Base-by-base conservation (phyloP, 768 basidiomycete genomes). In the Lactarius psammicola region DNA sequence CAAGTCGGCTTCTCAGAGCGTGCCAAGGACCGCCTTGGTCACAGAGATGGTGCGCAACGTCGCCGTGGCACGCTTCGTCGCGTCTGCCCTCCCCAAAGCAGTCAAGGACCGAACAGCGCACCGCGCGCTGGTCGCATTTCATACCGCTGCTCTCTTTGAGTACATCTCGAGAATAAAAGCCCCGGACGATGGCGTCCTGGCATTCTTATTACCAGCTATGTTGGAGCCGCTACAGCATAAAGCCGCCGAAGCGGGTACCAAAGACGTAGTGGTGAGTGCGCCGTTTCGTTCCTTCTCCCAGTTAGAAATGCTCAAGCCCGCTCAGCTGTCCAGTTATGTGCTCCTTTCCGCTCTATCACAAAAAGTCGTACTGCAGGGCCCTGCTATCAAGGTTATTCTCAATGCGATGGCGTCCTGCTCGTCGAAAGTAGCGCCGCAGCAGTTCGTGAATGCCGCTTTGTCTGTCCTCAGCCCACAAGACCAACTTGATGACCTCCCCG, bases 51-150 rank as follows among this genome's bases (percentile, higher is more conserved):
- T 87, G 4, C 82, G 82, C 65, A 86, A 87, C 60, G 76, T 82
- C 23, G 88, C 90, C 34, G 77, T 94, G 5, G 84, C 94, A 5
- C 87, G 89, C 23, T 90, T 92, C 69, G 78, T 93, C 8, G 78
- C 85, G 1, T 79, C 80, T 5, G 75, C 96, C 17, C 81, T 96
- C 2, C 87, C 90, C 0, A 72, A 72, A 23, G 81, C 86, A 0
- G 64, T 88, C 60, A 84, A 85, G 71, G 71, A 77, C 68, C 75
- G 73, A 13, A 68, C 72, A 18, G 73, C 71, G 3, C 58, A 96
- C 73, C 87, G 87, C 42, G 84, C 89, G 0, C 77, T 98, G 18
- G 75, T 94, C 53, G 87, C 87, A 0, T 98, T 98, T 77, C 92
- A 93, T 75, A 84, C 90, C 8, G 87, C 90, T 8, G 84, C 84